These are phyloP conservation scores for Penicillium verrucosum DNA, from an alignment of 2,329 filamentous ascomycete species.

Conservation along the genomic window DNA sequence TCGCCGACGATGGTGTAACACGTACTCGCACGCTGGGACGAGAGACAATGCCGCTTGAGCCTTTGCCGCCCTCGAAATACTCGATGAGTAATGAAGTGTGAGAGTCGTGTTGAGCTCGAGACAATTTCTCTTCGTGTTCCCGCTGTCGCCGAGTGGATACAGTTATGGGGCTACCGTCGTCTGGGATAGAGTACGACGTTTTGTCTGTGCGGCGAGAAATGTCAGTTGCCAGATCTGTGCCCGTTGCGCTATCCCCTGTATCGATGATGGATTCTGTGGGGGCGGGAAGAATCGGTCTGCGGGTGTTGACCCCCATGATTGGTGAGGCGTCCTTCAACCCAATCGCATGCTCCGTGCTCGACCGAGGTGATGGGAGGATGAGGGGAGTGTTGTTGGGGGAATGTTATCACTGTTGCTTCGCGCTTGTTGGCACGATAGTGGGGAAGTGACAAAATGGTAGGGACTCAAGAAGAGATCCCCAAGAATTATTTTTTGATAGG, in stretches of 20 bases:
- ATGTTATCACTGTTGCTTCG: constrained; percentile 21
- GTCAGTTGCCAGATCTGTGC: constrained; percentile 50
- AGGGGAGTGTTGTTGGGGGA: constrained; percentile 8
- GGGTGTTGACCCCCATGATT: constrained; percentile 50
- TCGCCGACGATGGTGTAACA: constrained; percentile 70
- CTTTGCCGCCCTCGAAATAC: constrained; percentile 81
- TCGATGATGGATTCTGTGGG: constrained; percentile 50
- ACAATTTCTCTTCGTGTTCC: constrained; percentile 60
- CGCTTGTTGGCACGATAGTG: constrained; percentile 17
- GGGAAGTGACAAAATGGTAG: constrained; percentile 11
- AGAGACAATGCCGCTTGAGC: constrained; percentile 54
- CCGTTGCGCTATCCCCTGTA: constrained; percentile 40
- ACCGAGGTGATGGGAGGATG: constrained; percentile 9
- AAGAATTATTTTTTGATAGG: constrained; percentile 1
- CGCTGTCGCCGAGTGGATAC: constrained; percentile 65
- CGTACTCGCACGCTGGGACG: constrained; percentile 78
- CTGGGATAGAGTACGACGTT: constrained; percentile 50
- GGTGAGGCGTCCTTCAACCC: constrained; percentile 30
- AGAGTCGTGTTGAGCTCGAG: constrained; percentile 58
- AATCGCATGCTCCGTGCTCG: constrained; percentile 34
- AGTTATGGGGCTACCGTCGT: constrained; percentile 73
- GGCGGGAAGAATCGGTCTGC: constrained; percentile 49
- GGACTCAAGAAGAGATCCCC: constrained; percentile 9
- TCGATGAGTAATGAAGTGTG: constrained; percentile 92
- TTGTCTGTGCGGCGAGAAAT: constrained; percentile 50